Percentiles rank a stretch among this genome's conserved stretches.
Evolutionary conservation across 2,329 filamentous ascomycete species (phyloP).

Genomic region (Botryotinia globosa): DNA sequence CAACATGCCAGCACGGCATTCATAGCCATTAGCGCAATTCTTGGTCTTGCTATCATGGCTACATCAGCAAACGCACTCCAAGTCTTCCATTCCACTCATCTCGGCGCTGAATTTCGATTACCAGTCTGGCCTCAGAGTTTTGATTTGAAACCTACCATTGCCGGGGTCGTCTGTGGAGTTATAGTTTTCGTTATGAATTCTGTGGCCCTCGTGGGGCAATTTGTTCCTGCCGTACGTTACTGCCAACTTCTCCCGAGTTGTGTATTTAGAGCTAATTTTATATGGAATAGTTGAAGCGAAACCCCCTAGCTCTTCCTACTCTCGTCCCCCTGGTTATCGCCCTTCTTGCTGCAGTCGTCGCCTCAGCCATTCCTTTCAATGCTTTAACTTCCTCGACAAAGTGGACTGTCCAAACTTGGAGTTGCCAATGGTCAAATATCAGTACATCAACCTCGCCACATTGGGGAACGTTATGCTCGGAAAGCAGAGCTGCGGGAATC

Average conservation of each 20-base stretch:
- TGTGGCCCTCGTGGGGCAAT: conserved; percentile 49
- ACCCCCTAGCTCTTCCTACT: conserved; percentile 33
- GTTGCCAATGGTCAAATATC: conserved; percentile 57
- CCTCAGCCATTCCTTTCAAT: conserved; percentile 56
- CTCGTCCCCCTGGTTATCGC: conserved; percentile 45
- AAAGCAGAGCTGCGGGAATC: conserved; percentile 54
- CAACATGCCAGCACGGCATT: conserved; percentile 44
- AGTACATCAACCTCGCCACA: conserved; percentile 52
- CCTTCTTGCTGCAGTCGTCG: conserved; percentile 49
- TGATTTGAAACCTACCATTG: conserved; percentile 54
- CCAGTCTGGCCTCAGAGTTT: conserved; percentile 58
- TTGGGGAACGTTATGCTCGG: conserved; percentile 55
- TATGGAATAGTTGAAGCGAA: conserved; percentile 1
- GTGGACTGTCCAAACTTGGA: conserved; percentile 61
- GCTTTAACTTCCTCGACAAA: conserved; percentile 51
- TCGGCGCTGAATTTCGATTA: conserved; percentile 48
- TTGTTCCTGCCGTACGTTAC: conserved; percentile 49
- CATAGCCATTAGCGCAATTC: conserved; percentile 50
- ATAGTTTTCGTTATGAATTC: conserved; percentile 50
- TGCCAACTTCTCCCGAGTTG: background rate
- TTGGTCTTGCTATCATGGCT: conserved; percentile 52
- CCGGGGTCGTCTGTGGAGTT: conserved; percentile 51
- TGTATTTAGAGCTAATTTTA: background rate
- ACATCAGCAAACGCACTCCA: conserved; percentile 53
- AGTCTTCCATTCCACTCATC: conserved; percentile 54